Percentiles rank a stretch among this genome's conserved stretches.
Evolutionary conservation across 2,329 filamentous ascomycete species (phyloP).

Genomic region (Zasmidium cellare): DNA sequence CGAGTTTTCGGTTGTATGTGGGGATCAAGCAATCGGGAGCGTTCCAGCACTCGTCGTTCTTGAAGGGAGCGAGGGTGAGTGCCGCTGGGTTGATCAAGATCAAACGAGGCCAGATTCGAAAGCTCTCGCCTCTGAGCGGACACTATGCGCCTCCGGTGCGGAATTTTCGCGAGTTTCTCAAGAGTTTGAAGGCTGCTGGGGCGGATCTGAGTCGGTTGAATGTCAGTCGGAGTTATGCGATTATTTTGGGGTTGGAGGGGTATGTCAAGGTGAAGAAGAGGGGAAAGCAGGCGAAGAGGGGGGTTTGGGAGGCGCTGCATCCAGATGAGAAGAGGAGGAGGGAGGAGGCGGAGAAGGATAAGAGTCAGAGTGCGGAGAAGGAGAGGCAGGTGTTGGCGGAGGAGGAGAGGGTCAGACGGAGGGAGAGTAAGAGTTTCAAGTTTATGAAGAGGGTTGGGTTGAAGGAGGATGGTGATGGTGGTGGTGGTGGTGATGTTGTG

Average conservation of each 20-base stretch:
- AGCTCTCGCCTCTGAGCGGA: slow-evolving; percentile 67
- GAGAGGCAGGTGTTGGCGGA: slow-evolving; percentile 54
- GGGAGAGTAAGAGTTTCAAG: slow-evolving; percentile 36
- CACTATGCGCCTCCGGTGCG: slow-evolving; percentile 82
- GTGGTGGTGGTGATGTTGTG: neutral
- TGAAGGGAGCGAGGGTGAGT: slow-evolving; percentile 77
- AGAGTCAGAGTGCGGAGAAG: slow-evolving; percentile 61
- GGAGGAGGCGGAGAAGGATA: slow-evolving; percentile 54
- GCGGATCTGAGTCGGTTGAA: slow-evolving; percentile 78
- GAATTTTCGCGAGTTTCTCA: slow-evolving; percentile 81
- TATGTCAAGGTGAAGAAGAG: slow-evolving; percentile 70
- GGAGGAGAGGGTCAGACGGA: slow-evolving; percentile 42
- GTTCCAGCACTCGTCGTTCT: slow-evolving; percentile 89
- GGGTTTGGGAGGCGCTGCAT: slow-evolving; percentile 60
- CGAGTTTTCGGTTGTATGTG: slow-evolving; percentile 79
- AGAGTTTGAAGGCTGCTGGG: slow-evolving; percentile 67
- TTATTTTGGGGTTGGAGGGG: slow-evolving; percentile 78
- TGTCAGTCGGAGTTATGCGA: slow-evolving; percentile 78
- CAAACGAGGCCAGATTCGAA: slow-evolving; percentile 74
- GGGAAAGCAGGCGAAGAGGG: slow-evolving; percentile 58
- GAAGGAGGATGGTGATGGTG: slow-evolving; percentile 18
- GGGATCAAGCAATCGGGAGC: slow-evolving; percentile 86
- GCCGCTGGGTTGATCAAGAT: slow-evolving; percentile 85
- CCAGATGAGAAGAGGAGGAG: slow-evolving; percentile 57
- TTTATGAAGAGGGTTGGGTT: slow-evolving; percentile 27